Conservation (phyloP, 805 yeast genomes). For the Pachysolen tannophilus region DNA sequence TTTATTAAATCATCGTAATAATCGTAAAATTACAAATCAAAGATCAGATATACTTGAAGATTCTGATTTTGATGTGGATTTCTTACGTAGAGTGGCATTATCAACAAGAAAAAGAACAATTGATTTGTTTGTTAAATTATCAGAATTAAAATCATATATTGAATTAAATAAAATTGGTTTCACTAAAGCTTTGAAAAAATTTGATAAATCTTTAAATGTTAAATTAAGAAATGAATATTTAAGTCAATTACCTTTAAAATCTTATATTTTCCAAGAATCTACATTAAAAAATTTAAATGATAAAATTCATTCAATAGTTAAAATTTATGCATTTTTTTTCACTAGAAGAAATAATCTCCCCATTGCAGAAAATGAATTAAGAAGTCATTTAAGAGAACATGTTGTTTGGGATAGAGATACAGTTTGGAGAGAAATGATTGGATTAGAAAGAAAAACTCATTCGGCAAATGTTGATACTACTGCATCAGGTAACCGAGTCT, state of each 20-base stretch:
- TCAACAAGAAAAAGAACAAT: constrained; percentile 61
- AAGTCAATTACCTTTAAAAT: constrained; percentile 33
- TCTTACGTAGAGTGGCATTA: constrained; percentile 44
- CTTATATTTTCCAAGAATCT: constrained; percentile 46
- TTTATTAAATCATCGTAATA: background rate
- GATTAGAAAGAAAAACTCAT: constrained; percentile 78
- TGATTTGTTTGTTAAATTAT: constrained; percentile 61
- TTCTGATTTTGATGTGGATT: constrained; percentile 27
- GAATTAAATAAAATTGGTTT: constrained; percentile 87
- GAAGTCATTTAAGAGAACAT: constrained; percentile 70
- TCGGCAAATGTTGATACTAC: constrained; percentile 16
- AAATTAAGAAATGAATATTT: constrained; percentile 53
- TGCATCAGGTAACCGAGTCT: constrained; percentile 6
- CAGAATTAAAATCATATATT: constrained; percentile 76
- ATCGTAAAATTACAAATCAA: constrained; percentile 1
- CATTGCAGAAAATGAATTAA: constrained; percentile 34
- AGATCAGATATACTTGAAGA: constrained; percentile 22
- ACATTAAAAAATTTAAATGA: constrained; percentile 42
- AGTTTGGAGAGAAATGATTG: constrained; percentile 96
- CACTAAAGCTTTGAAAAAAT: constrained; percentile 83
- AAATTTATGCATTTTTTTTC: constrained; percentile 31
- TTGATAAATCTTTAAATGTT: constrained; percentile 73
- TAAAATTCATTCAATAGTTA: constrained; percentile 36
- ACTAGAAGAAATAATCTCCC: constrained; percentile 31
- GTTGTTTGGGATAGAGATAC: constrained; percentile 97